Percentiles rank a stretch among this genome's conserved stretches.
These are phyloP conservation scores for Pleurozium schreberi DNA, from an alignment of 225 moss, liverwort and hornwort species.

Conservation along the genomic window DNA sequence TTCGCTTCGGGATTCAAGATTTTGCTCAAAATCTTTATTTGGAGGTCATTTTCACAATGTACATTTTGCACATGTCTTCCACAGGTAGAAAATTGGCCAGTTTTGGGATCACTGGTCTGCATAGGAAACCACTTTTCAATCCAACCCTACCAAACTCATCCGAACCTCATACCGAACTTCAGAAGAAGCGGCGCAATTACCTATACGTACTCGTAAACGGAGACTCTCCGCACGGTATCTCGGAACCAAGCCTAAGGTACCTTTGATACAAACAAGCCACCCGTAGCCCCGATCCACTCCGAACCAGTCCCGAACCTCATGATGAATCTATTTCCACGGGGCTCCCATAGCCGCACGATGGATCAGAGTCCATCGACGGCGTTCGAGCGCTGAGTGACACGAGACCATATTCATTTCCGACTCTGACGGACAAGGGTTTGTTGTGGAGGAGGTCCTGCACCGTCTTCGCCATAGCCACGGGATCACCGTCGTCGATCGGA, in stretches of 20 bases:
- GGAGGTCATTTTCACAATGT: too few species aligned
- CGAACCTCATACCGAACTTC: not conserved
- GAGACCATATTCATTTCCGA: not conserved
- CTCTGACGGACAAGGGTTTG: conserved; percentile 15
- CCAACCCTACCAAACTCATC: not conserved
- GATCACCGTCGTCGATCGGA: not conserved
- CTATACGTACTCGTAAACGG: not conserved
- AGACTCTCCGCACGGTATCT: not conserved
- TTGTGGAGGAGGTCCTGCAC: conserved; percentile 9
- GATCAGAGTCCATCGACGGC: not conserved
- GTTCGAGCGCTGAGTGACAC: not conserved
- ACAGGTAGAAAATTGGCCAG: too few species aligned
- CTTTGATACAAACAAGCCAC: not conserved
- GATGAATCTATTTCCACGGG: not conserved
- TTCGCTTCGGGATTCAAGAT: too few species aligned
- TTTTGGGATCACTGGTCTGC: too few species aligned
- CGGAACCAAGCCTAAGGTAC: not conserved
- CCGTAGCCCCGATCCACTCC: not conserved
- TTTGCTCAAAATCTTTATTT: too few species aligned
- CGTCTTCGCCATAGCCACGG: conserved; percentile 10
- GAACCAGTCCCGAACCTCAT: not conserved
- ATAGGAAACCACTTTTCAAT: not conserved
- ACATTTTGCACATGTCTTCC: too few species aligned
- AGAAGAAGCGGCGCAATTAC: not conserved
- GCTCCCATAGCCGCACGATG: not conserved